These are phyloP conservation scores for Boechera divaricarpa DNA, from an alignment of 345 rosid species.

Conservation along the genomic window DNA sequence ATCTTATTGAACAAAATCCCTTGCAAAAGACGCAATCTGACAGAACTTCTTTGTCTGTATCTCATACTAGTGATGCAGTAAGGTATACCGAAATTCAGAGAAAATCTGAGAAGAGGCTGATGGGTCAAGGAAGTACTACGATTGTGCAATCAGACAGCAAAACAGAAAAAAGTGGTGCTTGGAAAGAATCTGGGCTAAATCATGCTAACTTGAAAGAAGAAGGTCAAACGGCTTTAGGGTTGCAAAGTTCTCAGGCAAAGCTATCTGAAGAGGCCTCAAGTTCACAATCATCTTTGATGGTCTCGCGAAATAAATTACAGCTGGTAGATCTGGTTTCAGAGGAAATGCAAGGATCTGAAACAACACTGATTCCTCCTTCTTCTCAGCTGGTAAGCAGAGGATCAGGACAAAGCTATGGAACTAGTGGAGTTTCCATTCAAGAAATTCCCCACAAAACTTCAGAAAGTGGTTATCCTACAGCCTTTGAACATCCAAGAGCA, in stretches of 20 bases:
- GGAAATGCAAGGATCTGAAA: slow-evolving; percentile 53
- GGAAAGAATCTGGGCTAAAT: slow-evolving; percentile 46
- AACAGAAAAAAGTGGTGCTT: slow-evolving; percentile 38
- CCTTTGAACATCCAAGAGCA: slow-evolving; percentile 42
- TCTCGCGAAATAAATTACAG: slow-evolving; percentile 47
- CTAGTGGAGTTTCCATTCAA: slow-evolving; percentile 45
- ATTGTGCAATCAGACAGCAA: slow-evolving; percentile 46
- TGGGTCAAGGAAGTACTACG: slow-evolving; percentile 52
- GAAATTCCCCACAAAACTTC: slow-evolving; percentile 50
- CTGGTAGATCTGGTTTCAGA: slow-evolving; percentile 47
- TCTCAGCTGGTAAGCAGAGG: slow-evolving; percentile 57
- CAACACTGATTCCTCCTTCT: slow-evolving; percentile 59
- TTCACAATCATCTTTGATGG: slow-evolving; percentile 52
- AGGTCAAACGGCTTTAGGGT: slow-evolving; percentile 36
- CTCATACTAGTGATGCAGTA: slow-evolving; percentile 45
- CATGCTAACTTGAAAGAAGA: slow-evolving; percentile 47
- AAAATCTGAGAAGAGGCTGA: slow-evolving; percentile 51
- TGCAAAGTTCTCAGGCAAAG: slow-evolving; percentile 45
- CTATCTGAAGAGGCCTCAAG: slow-evolving; percentile 48
- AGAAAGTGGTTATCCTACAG: slow-evolving; percentile 52
- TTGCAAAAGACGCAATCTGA: slow-evolving; percentile 49
- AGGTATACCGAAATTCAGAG: slow-evolving; percentile 47
- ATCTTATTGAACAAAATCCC: slow-evolving; percentile 45
- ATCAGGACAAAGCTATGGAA: slow-evolving; percentile 40
- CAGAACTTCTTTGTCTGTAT: slow-evolving; percentile 54